Conservation (phyloP, 495 filamentous ascomycete genomes). For the Hamigera avellanea region DNA sequence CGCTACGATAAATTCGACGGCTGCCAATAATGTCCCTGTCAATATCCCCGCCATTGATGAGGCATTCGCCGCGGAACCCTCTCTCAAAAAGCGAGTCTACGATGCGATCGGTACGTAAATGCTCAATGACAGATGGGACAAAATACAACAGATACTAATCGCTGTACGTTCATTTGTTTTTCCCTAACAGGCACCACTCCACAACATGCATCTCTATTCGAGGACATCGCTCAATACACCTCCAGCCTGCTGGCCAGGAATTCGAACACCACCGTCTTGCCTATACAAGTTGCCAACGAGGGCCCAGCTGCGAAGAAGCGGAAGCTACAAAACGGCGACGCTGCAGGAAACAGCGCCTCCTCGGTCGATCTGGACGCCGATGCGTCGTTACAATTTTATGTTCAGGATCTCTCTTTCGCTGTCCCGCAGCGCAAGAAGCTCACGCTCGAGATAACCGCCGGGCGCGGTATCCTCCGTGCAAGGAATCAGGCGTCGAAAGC, state of each 20-base stretch:
- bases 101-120: slow-evolving; percentile 35
- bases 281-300: slow-evolving; percentile 12
- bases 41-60: slow-evolving; percentile 29
- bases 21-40: slow-evolving; percentile 2
- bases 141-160: background rate
- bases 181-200: slow-evolving; percentile 25
- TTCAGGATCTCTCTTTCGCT: slow-evolving; percentile 62
- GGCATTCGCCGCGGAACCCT: slow-evolving; percentile 33
- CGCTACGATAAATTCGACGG: slow-evolving; percentile 29
- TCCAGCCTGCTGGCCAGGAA: slow-evolving; percentile 30
- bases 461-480: slow-evolving; percentile 51
- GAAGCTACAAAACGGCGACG: slow-evolving; percentile 40
- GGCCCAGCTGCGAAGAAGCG: slow-evolving; percentile 41
- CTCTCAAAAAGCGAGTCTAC: slow-evolving; percentile 35
- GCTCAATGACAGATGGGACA: background rate
- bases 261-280: slow-evolving; percentile 13
- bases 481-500: slow-evolving; percentile 50
- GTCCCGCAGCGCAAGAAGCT: slow-evolving; percentile 92
- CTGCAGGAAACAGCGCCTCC: slow-evolving; percentile 25
- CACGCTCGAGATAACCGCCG: slow-evolving; percentile 56
- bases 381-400: slow-evolving; percentile 32
- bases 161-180: background rate
- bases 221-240: slow-evolving; percentile 39
- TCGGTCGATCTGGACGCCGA: slow-evolving; percentile 32
- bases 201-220: slow-evolving; percentile 30